Conservation (phyloP, 2,329 filamentous ascomycete genomes). For the Xenoacremonium recifei region DNA sequence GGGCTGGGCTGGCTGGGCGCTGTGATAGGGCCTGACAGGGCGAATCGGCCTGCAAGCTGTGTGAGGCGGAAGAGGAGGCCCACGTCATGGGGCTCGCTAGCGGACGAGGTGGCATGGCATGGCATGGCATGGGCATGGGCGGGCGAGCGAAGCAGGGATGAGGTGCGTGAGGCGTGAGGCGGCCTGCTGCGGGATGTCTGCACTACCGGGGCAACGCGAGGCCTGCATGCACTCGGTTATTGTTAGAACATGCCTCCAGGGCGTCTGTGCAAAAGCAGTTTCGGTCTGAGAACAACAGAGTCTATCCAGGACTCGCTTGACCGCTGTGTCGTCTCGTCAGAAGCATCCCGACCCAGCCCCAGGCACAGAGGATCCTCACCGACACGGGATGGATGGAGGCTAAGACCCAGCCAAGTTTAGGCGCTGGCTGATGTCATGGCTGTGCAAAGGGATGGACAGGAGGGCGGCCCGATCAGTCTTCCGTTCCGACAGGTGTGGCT, state of each 20-base stretch:
- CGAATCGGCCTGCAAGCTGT: slow-evolving; percentile 1
- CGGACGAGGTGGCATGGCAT: neutral
- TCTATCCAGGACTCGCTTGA: too few species aligned
- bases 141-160: slow-evolving; percentile 5
- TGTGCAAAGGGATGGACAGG: too few species aligned
- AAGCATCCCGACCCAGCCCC: neutral
- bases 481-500: too few species aligned
- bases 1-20: neutral
- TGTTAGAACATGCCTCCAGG: too few species aligned
- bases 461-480: neutral
- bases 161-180: neutral
- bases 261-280: too few species aligned
- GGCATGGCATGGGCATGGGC: neutral
- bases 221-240: too few species aligned
- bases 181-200: neutral
- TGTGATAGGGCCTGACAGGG: neutral
- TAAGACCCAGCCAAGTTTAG: neutral
- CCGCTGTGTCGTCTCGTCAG: too few species aligned
- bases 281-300: too few species aligned
- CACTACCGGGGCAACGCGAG: neutral
- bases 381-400: neutral
- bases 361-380: neutral
- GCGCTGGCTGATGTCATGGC: slow-evolving; percentile 1
- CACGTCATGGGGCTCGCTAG: slow-evolving; percentile 21
- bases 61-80: slow-evolving; percentile 20